Base-by-base conservation (phyloP, 768 basidiomycete species). In the Mycena kentingensis region DNA sequence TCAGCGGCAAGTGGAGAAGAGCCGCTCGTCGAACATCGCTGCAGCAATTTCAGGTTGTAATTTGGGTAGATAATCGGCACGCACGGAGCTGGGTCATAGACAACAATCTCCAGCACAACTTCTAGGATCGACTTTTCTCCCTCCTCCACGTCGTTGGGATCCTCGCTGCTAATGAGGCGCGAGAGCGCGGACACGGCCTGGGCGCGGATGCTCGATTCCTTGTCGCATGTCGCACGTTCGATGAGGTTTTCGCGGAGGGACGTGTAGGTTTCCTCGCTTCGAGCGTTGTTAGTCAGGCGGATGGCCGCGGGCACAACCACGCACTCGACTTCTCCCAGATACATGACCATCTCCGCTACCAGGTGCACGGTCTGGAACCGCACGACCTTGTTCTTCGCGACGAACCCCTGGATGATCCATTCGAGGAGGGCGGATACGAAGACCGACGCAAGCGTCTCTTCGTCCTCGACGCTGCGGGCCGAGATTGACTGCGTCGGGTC, bases 1-100 rank as follows among this genome's bases (percentile, higher is more conserved):
- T 75, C 16, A 87, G 70, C 1, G 91, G 87, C 1, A 93, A 74
- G 58, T 90, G 87, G 51, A 93, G 73, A 0, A 98, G 77, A 1
- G 88, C 88, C 0, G 93, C 89, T 22, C 93, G 85, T 12, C 96
- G 90, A n/a, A 98, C 95, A 60, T 98, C 96, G 2, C 93, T 81
- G 52, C 51, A 18, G 11, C 19, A 12, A 56, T 21, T 35, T 28
- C 22, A 32, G 31, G 37, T 38, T n/a, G 35, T 19, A 2, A 28
- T 28, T 43, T 42, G 32, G 24, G 3, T 22, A 32, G n/a, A 49
- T 44, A 49, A 31, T 45, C 36, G 28, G 46, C 25, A 70, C 79
- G 50, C 57, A 81, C 78, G 76, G 84, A 15, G 93, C 85, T 2
- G 88, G 79, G 57, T 98, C 96, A 56, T 83, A 79, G 16, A 75